phyloP scores from a whole-genome alignment of 306 rosid species.

The Prunus padus region DNA sequence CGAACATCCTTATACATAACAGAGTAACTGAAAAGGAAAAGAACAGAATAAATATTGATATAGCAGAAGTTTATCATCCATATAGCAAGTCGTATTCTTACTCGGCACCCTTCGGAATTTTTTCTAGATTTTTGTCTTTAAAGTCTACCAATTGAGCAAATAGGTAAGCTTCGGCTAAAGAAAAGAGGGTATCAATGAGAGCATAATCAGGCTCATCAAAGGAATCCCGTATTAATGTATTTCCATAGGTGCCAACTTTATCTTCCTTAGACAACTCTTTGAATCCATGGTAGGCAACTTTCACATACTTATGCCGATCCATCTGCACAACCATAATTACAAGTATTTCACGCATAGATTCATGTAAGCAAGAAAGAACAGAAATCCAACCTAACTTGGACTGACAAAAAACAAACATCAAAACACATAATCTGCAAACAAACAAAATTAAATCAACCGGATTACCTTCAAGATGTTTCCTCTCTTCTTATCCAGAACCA shows the following conservation, averaged over 20 bases:
- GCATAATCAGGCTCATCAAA: constrained; percentile 97
- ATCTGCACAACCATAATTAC: constrained; percentile 50
- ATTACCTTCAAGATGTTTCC: constrained; percentile 96
- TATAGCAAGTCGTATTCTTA: constrained; percentile 42
- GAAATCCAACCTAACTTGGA: constrained; percentile 10
- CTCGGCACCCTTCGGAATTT: constrained; percentile 60
- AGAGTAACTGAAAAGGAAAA: constrained; percentile 59
- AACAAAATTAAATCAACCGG: constrained; percentile 11
- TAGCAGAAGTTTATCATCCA: not conserved
- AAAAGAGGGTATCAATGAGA: constrained; percentile 88
- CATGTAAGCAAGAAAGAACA: constrained; percentile 2
- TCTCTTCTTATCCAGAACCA: constrained; percentile 95
- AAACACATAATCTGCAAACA: not conserved
- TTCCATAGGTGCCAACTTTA: constrained; percentile 87
- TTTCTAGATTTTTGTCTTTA: constrained; percentile 62
- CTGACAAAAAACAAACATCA: not conserved
- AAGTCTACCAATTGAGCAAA: constrained; percentile 93
- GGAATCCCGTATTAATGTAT: constrained; percentile 80
- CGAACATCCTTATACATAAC: constrained; percentile 94
- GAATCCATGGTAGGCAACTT: constrained; percentile 97
- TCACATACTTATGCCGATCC: constrained; percentile 99
- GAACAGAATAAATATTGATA: not conserved
- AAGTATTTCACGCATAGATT: constrained; percentile 17
- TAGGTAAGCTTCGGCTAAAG: constrained; percentile 95
- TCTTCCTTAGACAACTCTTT: constrained; percentile 87